Base-by-base conservation (phyloP, 306 rosid species). In the Sechiopsis laciniata region DNA sequence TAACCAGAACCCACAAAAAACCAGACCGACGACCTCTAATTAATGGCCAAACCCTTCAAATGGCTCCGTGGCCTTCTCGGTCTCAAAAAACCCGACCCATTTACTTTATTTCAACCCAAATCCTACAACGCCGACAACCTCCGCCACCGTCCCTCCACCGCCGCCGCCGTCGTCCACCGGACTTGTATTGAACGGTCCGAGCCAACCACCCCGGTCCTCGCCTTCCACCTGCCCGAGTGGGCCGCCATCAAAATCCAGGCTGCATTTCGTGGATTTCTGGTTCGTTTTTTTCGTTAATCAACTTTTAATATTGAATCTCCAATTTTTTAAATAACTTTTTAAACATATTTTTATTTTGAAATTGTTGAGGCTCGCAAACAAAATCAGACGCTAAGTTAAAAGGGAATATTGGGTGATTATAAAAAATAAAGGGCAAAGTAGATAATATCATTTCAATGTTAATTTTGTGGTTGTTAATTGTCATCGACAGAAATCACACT, bases 251-350 rank as follows among this genome's bases (percentile, higher is more conserved):
- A 77, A 80, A 93, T 93, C 76, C 98, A 93, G 73, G 84, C 97
- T 32, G 96, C 98, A 55, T 93, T 90, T 76, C 93, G 96, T 1
- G 91, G 94, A 76, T 83, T 87, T 66, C 76, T 93, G 97, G 98
- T 93, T 71, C 7, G 96, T 84, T 10, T 78, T 17, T 62, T 73
- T 10, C 0, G 15, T 40, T 6, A 40, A 16, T 15, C 16, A 1
- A 6, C 15, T 54, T 54, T 48, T 48, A 2, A 48, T 10, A 10
- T 48, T 6, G 46, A 0, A 0, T 40, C 46, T 40, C 46, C 46
- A 40, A 40, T 40, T 40, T 40, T 40, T 40, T 40, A 0, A 40
- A 4, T 40, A 40, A 7, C 46, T 40, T 40, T 40, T 40, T 37
- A 5, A 37, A 37, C 5, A n/a, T n/a, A n/a, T n/a, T n/a, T n/a